phyloP scores from a whole-genome alignment of 768 basidiomycete genomes.

The Gloeostereum incarnatum region DNA sequence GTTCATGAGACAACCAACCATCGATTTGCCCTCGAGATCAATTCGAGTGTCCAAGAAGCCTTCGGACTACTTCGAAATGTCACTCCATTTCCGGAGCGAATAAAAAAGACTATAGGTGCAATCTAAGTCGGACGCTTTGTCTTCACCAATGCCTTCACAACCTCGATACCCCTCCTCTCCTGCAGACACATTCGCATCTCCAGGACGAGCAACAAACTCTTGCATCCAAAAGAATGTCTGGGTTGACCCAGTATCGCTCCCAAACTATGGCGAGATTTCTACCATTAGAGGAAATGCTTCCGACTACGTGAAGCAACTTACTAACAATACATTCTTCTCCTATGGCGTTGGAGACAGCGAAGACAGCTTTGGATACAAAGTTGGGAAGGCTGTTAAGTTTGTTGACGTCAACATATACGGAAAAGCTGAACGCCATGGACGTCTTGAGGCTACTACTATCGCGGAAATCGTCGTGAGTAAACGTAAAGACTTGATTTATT shows the following conservation, averaged over 20 bases:
- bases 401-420: constrained; percentile 46
- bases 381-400: constrained; percentile 52
- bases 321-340: constrained; percentile 54
- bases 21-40: too few relatives aligned
- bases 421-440: constrained; percentile 35
- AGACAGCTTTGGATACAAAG: constrained; percentile 51
- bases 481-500: constrained; percentile 26
- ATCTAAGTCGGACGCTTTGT: too few relatives aligned
- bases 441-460: constrained; percentile 50
- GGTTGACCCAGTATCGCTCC: constrained; percentile 58
- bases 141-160: too few relatives aligned
- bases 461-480: constrained; percentile 57
- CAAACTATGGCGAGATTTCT: constrained; percentile 47
- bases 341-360: constrained; percentile 67
- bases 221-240: constrained; percentile 28
- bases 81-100: too few relatives aligned
- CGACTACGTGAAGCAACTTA: constrained; percentile 54
- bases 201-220: too few relatives aligned
- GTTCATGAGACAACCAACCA: too few relatives aligned
- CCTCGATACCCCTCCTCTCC: too few relatives aligned
- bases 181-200: too few relatives aligned
- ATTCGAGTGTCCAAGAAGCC: too few relatives aligned
- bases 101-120: too few relatives aligned
- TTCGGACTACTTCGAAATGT: too few relatives aligned
- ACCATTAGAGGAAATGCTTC: constrained; percentile 57